Evolutionary conservation across 2,329 filamentous ascomycete genomes (phyloP).

Genomic region (Fusarium caatingaense): DNA sequence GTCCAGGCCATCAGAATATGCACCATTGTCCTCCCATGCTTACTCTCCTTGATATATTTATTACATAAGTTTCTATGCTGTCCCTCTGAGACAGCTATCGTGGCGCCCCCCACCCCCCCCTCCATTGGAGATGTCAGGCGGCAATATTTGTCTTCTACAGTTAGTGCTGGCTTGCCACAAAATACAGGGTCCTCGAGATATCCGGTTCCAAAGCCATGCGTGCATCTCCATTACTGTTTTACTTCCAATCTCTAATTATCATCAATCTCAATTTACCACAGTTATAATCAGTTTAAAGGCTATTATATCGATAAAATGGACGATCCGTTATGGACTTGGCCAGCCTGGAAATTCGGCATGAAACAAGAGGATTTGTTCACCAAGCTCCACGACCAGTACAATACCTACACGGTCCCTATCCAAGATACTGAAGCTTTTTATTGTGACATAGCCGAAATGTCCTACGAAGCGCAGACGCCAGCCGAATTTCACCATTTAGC

Average conservation of each 20-base stretch:
- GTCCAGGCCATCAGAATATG: background rate
- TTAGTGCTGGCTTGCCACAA: background rate
- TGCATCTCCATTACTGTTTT: background rate
- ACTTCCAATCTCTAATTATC: background rate
- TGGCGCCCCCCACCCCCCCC: background rate
- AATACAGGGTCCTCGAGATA: background rate
- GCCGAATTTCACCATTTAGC: conserved; percentile 65
- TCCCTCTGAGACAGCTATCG: background rate
- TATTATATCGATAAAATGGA: conserved; percentile 56
- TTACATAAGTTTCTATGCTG: background rate
- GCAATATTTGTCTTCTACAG: background rate
- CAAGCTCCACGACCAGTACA: conserved; percentile 67
- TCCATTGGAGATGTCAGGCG: background rate
- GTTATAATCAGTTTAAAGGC: background rate
- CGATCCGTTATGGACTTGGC: conserved; percentile 62
- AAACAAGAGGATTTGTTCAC: conserved; percentile 66
- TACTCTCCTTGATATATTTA: background rate
- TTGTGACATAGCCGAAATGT: conserved; percentile 67
- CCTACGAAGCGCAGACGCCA: conserved; percentile 56
- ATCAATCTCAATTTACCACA: background rate
- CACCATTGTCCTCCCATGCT: background rate
- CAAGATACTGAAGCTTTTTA: conserved; percentile 68
- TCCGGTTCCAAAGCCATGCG: background rate
- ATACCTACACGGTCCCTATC: conserved; percentile 64
- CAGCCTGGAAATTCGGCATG: conserved; percentile 70